These are phyloP conservation scores for Styphnolobium japonicum DNA, from an alignment of 306 rosid genomes.

Conservation along the genomic window DNA sequence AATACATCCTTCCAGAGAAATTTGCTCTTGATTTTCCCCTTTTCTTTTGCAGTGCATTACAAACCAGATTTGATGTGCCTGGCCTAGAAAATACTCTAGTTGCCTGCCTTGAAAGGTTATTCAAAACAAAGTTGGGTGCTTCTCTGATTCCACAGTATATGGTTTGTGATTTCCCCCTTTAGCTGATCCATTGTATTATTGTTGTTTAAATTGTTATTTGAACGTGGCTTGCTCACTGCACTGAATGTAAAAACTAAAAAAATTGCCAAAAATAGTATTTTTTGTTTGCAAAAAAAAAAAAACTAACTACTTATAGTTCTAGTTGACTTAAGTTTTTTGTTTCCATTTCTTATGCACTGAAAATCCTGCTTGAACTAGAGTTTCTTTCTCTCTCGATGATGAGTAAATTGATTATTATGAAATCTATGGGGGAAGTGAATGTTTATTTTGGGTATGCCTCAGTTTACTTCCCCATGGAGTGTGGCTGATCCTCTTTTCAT, in stretches of 20 bases:
- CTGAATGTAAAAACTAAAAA: neutral
- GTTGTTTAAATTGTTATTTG: neutral
- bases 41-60: slow-evolving; percentile 64
- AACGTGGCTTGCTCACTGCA: neutral
- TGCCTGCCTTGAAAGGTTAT: slow-evolving; percentile 73
- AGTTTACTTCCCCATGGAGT: neutral
- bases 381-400: neutral
- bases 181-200: neutral
- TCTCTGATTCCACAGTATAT: slow-evolving; percentile 74
- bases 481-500: slow-evolving; percentile 6
- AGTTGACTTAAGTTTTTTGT: neutral
- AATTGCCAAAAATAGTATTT: neutral
- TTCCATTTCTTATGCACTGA: neutral
- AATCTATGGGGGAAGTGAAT: neutral
- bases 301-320: neutral
- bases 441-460: neutral
- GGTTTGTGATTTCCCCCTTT: slow-evolving; percentile 43
- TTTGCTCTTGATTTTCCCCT: slow-evolving; percentile 1
- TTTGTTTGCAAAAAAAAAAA: neutral
- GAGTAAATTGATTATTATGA: neutral
- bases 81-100: slow-evolving; percentile 62
- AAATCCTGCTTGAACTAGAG: neutral
- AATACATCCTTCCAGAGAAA: neutral
- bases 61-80: slow-evolving; percentile 67
- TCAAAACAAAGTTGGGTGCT: slow-evolving; percentile 82